phyloP scores from a whole-genome alignment of 2,329 filamentous ascomycete genomes.

The Lasiodiplodia gonubiensis region DNA sequence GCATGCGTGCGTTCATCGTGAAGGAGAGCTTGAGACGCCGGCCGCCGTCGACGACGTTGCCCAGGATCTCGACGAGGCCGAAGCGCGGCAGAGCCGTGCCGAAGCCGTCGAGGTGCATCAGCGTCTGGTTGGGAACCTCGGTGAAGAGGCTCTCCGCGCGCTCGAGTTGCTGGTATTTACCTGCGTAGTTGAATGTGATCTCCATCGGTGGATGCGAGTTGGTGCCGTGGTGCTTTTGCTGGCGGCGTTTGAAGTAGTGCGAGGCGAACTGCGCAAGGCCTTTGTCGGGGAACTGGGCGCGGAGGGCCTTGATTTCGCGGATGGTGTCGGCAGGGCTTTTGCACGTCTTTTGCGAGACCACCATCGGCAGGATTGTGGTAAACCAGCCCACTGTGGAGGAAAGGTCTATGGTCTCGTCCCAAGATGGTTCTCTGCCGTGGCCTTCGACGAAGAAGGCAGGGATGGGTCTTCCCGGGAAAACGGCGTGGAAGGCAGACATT shows the following conservation, averaged over 20 bases:
- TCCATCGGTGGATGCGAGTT: slow-evolving; percentile 54
- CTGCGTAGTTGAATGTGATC: slow-evolving; percentile 64
- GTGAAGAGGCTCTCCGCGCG: slow-evolving; percentile 32
- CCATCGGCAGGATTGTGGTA: slow-evolving; percentile 5
- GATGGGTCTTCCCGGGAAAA: slow-evolving; percentile 9
- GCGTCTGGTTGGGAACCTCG: not conserved
- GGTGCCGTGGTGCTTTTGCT: no score
- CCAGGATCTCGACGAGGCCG: slow-evolving; percentile 59
- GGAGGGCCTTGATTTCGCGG: not conserved
- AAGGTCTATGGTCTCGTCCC: slow-evolving; percentile 34
- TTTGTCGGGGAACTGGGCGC: slow-evolving; percentile 14
- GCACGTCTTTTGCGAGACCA: not conserved
- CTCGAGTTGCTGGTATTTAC: slow-evolving; percentile 57
- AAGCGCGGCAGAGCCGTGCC: slow-evolving; percentile 46
- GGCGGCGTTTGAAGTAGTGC: not conserved
- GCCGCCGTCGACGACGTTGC: slow-evolving; percentile 54
- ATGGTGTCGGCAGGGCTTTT: not conserved
- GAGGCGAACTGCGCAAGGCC: slow-evolving; percentile 17
- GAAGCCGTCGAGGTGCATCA: slow-evolving; percentile 21
- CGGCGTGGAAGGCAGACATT: slow-evolving; percentile 9
- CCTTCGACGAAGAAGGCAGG: slow-evolving; percentile 32
- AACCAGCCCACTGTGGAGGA: slow-evolving; percentile 38
- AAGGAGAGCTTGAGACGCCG: slow-evolving; percentile 57
- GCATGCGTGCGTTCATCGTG: slow-evolving; percentile 57
- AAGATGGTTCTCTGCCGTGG: slow-evolving; percentile 36